Conservation (phyloP, 129 eudicot species). For the Flaveria linearis region DNA sequence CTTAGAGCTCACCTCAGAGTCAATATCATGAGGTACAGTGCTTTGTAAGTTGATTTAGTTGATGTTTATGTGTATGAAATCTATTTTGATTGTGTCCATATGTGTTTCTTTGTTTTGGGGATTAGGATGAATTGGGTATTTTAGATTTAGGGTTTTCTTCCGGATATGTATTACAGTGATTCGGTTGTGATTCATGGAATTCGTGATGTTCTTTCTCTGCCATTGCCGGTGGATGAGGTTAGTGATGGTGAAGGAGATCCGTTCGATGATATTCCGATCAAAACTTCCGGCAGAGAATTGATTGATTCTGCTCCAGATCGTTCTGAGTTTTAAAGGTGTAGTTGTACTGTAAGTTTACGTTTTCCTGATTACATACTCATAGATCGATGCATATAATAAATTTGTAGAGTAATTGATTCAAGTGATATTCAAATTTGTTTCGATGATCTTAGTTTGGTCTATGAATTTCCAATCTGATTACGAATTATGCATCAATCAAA, state of each 20-base stretch:
- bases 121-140: no score
- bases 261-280: constrained; percentile 17
- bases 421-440: background rate
- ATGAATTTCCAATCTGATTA: background rate
- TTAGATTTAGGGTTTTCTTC: no score
- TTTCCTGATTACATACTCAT: background rate
- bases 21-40: no score
- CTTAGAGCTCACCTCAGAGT: no score
- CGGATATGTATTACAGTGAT: constrained; percentile 63
- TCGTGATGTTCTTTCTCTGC: constrained; percentile 35
- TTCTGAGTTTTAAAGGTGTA: constrained; percentile 28
- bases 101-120: no score
- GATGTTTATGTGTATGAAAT: no score
- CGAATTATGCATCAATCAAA: background rate
- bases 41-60: no score
- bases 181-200: constrained; percentile 78
- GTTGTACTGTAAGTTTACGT: background rate
- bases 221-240: constrained; percentile 21
- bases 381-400: constrained; percentile 3
- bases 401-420: constrained; percentile 5
- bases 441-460: background rate
- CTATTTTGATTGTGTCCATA: no score
- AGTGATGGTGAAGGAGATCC: constrained; percentile 34
- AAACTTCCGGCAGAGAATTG: constrained; percentile 21
- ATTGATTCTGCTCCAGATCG: constrained; percentile 35